These are phyloP conservation scores for Ephemerocybe angulata DNA, from an alignment of 768 basidiomycete species.

Conservation along the genomic window DNA sequence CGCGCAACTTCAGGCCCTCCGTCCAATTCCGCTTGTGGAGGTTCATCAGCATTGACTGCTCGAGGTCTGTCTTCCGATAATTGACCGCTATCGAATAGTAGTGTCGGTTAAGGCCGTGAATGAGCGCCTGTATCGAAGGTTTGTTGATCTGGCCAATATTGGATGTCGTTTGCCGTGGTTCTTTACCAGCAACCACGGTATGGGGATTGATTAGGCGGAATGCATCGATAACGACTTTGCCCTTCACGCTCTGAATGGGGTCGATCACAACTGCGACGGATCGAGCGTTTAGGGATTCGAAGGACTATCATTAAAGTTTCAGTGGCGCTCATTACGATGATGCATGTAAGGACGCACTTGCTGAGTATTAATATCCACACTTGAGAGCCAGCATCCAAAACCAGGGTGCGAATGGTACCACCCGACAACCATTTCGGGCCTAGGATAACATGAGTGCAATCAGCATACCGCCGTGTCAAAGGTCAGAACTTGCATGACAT, in stretches of 20 bases:
- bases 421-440: constrained; percentile 97
- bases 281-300: constrained; percentile 88
- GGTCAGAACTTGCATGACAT: constrained; percentile 23
- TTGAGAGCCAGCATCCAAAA: constrained; percentile 98
- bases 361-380: constrained; percentile 98
- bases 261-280: constrained; percentile 98
- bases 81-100: constrained; percentile 98
- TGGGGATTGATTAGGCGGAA: constrained; percentile 96
- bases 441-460: constrained; percentile 22
- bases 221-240: constrained; percentile 98
- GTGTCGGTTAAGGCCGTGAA: constrained; percentile 95
- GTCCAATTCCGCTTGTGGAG: constrained; percentile 99
- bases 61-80: constrained; percentile 96
- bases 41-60: constrained; percentile 99
- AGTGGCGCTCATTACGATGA: constrained; percentile 7
- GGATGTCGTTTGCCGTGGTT: constrained; percentile 94
- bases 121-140: constrained; percentile 97
- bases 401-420: constrained; percentile 99
- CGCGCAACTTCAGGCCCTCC: constrained; percentile 87
- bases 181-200: constrained; percentile 84
- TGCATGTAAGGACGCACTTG: constrained; percentile 50
- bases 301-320: constrained; percentile 57
- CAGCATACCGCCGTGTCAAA: not conserved
- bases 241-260: constrained; percentile 98
- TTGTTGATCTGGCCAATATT: constrained; percentile 99